Conservation (phyloP, 306 rosid genomes). For the Castanopsis chinensis region DNA sequence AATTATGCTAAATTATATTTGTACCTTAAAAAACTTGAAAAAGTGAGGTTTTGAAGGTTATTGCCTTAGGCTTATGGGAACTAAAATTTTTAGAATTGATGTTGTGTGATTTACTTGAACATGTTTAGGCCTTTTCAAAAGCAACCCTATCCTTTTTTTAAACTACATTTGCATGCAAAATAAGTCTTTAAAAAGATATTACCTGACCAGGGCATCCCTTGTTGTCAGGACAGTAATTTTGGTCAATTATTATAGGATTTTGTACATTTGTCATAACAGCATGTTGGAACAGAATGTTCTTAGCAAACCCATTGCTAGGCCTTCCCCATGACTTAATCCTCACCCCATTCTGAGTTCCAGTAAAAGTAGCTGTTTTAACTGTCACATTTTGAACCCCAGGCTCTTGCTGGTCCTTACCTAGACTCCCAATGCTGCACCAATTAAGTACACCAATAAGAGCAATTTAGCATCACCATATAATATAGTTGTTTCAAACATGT, state of each 20-base stretch:
- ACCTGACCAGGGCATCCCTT: conserved; percentile 45
- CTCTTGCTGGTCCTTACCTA: conserved; percentile 37
- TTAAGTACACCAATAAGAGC: not conserved
- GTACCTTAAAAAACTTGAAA: too few relatives aligned
- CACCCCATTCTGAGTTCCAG: conserved; percentile 41
- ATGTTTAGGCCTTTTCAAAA: not conserved
- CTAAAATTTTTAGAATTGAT: too few relatives aligned
- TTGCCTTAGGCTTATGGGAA: too few relatives aligned
- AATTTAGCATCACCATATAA: not conserved
- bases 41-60: too few relatives aligned
- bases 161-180: too few relatives aligned
- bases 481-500: not conserved
- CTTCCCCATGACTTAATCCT: conserved; percentile 62
- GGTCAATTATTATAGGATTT: conserved; percentile 36
- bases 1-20: too few relatives aligned
- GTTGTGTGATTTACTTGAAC: not conserved
- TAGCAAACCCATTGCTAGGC: too few relatives aligned
- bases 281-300: too few relatives aligned
- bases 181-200: not conserved
- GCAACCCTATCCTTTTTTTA: not conserved
- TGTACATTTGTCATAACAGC: too few relatives aligned
- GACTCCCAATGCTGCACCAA: conserved; percentile 50
- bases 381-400: conserved; percentile 60
- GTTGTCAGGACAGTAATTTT: conserved; percentile 48
- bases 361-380: conserved; percentile 33